phyloP scores from a whole-genome alignment of 139 green algal species.

The Raphidocelis subcapitata region DNA sequence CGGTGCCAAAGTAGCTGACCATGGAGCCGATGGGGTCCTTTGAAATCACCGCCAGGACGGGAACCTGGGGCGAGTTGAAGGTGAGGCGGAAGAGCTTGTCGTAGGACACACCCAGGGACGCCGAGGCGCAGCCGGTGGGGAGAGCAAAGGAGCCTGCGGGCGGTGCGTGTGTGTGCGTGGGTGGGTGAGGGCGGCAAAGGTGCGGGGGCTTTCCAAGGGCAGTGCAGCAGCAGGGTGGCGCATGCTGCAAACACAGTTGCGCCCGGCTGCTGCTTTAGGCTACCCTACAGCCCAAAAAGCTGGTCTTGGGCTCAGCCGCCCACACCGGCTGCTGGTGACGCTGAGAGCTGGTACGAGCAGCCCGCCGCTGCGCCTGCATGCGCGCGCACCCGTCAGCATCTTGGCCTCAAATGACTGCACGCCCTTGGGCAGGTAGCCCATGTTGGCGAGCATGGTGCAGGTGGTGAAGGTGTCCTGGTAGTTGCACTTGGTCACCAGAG shows the following conservation, averaged over 20 bases:
- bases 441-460: slow-evolving; percentile 22
- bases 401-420: slow-evolving; percentile 18
- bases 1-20: slow-evolving; percentile 30
- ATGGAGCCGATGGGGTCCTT: slow-evolving; percentile 13
- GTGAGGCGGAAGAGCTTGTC: slow-evolving; percentile 12
- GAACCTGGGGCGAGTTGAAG: slow-evolving; percentile 23
- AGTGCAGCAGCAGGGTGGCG: no score
- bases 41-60: slow-evolving; percentile 25
- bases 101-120: slow-evolving; percentile 19
- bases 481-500: slow-evolving; percentile 13
- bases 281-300: no score
- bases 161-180: no score
- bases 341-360: no score
- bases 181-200: no score
- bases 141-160: background rate
- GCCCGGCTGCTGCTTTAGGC: no score
- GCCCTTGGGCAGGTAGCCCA: slow-evolving; percentile 21
- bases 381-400: background rate
- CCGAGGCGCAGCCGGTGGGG: slow-evolving; percentile 19
- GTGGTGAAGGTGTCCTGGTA: slow-evolving; percentile 17
- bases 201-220: no score
- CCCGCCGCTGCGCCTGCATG: no score
- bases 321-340: no score
- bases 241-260: no score
- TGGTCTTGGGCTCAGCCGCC: no score